Evolutionary conservation across 306 rosid genomes (phyloP).

Genomic region (Quercus alba): DNA sequence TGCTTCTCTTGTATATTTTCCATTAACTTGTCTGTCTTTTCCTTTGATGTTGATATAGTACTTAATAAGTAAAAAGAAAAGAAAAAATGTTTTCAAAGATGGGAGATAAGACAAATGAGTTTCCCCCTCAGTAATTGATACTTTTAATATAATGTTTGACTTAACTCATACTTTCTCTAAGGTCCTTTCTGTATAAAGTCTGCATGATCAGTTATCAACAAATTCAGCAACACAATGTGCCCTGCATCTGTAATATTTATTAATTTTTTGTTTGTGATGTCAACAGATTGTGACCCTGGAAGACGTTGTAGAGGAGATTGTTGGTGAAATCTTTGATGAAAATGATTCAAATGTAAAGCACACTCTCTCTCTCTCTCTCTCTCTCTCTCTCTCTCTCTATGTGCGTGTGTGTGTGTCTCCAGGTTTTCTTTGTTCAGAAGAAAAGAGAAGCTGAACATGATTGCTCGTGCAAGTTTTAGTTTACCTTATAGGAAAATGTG

Average conservation of each 20-base stretch:
- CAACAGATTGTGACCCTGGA: constrained; percentile 84
- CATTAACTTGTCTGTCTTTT: neutral
- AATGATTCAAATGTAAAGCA: constrained; percentile 85
- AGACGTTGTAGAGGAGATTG: constrained; percentile 98
- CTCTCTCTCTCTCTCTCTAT: neutral
- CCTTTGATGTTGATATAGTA: neutral
- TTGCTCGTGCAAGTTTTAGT: neutral
- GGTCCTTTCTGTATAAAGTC: neutral
- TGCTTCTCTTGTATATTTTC: neutral
- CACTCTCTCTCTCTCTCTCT: neutral
- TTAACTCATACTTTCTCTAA: constrained; percentile 3
- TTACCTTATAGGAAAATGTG: neutral
- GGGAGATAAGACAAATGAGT: neutral
- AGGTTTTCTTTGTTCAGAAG: neutral
- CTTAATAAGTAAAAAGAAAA: neutral
- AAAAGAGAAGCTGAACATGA: neutral
- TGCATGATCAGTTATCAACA: constrained; percentile 12
- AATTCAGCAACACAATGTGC: neutral
- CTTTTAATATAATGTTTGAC: neutral
- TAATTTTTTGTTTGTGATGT: constrained; percentile 4
- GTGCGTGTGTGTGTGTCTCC: too few relatives aligned
- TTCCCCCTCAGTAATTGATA: neutral
- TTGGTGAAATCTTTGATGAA: constrained; percentile 98
- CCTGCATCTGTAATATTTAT: constrained; percentile 7
- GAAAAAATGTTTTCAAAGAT: neutral